These are phyloP conservation scores for Margaritispora aquatica DNA, from an alignment of 495 filamentous ascomycete genomes.

Conservation along the genomic window DNA sequence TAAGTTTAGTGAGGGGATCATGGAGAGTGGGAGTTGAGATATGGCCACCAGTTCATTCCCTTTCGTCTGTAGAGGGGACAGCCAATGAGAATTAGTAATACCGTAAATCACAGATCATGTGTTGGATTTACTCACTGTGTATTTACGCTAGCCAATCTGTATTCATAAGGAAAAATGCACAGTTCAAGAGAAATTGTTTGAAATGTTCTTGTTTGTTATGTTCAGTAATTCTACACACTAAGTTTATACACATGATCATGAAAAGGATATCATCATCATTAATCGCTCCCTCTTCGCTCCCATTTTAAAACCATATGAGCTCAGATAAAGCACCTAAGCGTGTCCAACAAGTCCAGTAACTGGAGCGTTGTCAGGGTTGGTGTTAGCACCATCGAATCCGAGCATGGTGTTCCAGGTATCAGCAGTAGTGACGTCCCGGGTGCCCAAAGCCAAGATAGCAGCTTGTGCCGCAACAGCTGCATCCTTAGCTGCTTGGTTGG, in stretches of 20 bases:
- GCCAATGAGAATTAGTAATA: too few species aligned
- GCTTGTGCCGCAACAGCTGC: constrained; percentile 33
- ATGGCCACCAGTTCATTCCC: too few species aligned
- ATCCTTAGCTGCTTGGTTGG: constrained; percentile 35
- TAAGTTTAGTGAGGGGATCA: too few species aligned
- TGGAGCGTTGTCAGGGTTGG: constrained; percentile 36
- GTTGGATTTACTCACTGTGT: too few species aligned
- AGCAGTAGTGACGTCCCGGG: constrained; percentile 26
- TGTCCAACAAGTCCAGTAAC: constrained; percentile 31
- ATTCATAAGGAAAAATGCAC: too few species aligned
- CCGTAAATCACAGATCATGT: too few species aligned
- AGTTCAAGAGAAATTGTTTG: not conserved
- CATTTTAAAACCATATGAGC: not conserved
- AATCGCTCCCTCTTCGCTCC: not conserved
- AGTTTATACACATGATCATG: not conserved
- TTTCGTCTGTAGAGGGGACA: too few species aligned
- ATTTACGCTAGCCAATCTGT: too few species aligned
- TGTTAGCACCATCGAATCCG: constrained; percentile 33
- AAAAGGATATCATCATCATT: not conserved
- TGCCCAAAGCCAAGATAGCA: constrained; percentile 23
- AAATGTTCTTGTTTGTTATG: not conserved
- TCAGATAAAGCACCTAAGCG: constrained; percentile 19
- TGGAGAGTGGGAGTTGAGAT: too few species aligned
- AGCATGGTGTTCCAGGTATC: constrained; percentile 30
- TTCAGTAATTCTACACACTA: not conserved